Evolutionary conservation across 164 flowering plant species (phyloP).

Genomic region (Dillenia turbinata): DNA sequence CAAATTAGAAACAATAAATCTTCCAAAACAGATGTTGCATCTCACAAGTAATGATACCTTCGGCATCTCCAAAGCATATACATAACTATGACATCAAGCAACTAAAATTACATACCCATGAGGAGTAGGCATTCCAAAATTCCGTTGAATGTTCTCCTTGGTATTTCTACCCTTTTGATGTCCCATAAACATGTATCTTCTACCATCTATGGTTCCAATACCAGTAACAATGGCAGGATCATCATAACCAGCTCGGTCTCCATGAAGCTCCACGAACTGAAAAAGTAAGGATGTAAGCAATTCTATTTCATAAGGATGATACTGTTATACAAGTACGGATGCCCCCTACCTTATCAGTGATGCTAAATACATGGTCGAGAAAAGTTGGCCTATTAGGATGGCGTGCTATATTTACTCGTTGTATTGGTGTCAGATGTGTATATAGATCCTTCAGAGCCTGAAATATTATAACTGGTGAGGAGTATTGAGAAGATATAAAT

Average conservation of each 20-base stretch:
- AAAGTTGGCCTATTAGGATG: constrained; percentile 96
- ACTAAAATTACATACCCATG: constrained; percentile 69
- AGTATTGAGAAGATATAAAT: background rate
- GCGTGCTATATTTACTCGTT: constrained; percentile 85
- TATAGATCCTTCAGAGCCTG: constrained; percentile 83
- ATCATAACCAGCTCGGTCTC: constrained; percentile 95
- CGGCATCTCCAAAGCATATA: too few species aligned
- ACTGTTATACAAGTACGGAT: too few species aligned
- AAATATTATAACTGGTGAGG: constrained; percentile 14
- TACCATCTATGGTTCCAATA: constrained; percentile 81
- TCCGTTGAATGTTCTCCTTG: constrained; percentile 88
- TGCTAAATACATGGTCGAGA: constrained; percentile 87
- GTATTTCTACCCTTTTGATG: constrained; percentile 97
- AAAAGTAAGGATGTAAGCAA: constrained; percentile 10
- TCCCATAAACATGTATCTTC: constrained; percentile 86
- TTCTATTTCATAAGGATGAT: background rate
- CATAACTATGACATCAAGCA: background rate
- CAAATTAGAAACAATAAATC: too few species aligned
- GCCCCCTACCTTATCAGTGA: constrained; percentile 77
- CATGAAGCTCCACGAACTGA: constrained; percentile 96
- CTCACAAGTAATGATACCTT: background rate
- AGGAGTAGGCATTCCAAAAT: constrained; percentile 99
- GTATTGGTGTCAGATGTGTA: constrained; percentile 79
- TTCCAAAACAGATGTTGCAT: background rate
- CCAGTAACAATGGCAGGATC: constrained; percentile 98